phyloP scores from a whole-genome alignment of 192 early-diverging fungal genomes.

The Linnemannia exigua region DNA sequence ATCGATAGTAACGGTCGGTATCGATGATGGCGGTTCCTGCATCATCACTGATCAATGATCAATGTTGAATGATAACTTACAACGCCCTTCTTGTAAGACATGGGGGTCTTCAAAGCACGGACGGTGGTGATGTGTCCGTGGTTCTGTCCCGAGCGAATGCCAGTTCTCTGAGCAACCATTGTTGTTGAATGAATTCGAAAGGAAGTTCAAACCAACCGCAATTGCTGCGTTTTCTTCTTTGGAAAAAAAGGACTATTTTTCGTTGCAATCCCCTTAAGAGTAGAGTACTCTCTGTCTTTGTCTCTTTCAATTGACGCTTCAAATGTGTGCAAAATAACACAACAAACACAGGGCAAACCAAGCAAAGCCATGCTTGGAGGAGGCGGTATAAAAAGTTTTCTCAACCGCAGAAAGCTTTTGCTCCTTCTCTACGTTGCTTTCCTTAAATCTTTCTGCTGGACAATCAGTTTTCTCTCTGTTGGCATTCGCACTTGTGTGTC shows the following conservation, averaged over 20 bases:
- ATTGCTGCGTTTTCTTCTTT: background rate
- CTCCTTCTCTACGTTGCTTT: conserved; percentile 56
- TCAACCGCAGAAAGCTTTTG: background rate
- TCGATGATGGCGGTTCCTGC: background rate
- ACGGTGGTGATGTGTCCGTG: conserved; percentile 92
- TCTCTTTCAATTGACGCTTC: background rate
- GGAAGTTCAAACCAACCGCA: conserved; percentile 23
- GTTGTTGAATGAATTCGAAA: conserved; percentile 47
- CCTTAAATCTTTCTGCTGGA: conserved; percentile 46
- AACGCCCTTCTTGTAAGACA: conserved; percentile 87
- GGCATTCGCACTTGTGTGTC: background rate
- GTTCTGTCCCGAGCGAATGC: conserved; percentile 93
- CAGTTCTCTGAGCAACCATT: conserved; percentile 78
- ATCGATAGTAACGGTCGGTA: conserved; percentile 23
- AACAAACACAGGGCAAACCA: no score
- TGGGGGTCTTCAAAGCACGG: conserved; percentile 77
- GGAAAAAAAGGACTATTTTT: background rate
- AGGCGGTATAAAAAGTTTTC: conserved; percentile 24
- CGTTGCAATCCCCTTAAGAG: background rate
- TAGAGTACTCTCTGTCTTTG: background rate
- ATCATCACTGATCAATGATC: conserved; percentile 8
- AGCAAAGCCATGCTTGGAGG: background rate
- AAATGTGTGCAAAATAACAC: background rate
- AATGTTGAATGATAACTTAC: conserved; percentile 51
- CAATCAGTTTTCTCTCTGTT: background rate